A percentile compares a stretch with the other conserved stretches of the same genome.
Conservation (phyloP, 1,284 basidiomycete species). For the Pulveroboletus ridleyi region DNA sequence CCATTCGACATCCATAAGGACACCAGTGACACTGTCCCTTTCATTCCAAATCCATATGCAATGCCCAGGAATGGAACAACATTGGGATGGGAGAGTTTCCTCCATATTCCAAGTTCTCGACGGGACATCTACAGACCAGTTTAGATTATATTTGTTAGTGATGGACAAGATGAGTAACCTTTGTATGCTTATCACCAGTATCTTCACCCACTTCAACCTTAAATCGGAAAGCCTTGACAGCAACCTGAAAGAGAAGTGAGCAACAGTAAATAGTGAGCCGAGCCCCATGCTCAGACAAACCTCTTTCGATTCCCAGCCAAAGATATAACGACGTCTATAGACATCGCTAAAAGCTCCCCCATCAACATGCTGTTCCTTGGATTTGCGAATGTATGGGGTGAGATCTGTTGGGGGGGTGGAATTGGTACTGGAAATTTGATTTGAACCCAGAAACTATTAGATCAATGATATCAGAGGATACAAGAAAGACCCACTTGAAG, state of each 20-base stretch:
- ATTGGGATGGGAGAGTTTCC: too few relatives aligned
- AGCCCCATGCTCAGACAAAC: not conserved
- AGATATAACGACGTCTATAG: not conserved
- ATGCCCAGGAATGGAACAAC: too few relatives aligned
- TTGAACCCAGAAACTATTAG: too few relatives aligned
- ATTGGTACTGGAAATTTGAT: too few relatives aligned
- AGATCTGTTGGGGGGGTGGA: not conserved
- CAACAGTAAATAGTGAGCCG: not conserved
- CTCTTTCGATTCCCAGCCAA: not conserved
- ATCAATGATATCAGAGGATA: not conserved
- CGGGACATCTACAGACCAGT: too few relatives aligned
- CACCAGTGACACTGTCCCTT: too few relatives aligned
- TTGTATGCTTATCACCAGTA: too few relatives aligned
- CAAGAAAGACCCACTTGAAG: not conserved
- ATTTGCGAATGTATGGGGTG: not conserved
- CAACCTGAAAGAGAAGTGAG: not conserved
- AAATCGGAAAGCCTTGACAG: not conserved
- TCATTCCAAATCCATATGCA: too few relatives aligned
- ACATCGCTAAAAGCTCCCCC: not conserved
- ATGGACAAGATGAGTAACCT: not conserved
- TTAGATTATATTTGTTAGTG: not conserved
- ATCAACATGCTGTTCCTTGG: not conserved
- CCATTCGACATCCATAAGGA: too few relatives aligned
- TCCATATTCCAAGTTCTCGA: too few relatives aligned
- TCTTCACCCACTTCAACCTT: too few relatives aligned